phyloP scores from a whole-genome alignment of 139 green algal genomes.

The Edaphochlamys debaryana region DNA sequence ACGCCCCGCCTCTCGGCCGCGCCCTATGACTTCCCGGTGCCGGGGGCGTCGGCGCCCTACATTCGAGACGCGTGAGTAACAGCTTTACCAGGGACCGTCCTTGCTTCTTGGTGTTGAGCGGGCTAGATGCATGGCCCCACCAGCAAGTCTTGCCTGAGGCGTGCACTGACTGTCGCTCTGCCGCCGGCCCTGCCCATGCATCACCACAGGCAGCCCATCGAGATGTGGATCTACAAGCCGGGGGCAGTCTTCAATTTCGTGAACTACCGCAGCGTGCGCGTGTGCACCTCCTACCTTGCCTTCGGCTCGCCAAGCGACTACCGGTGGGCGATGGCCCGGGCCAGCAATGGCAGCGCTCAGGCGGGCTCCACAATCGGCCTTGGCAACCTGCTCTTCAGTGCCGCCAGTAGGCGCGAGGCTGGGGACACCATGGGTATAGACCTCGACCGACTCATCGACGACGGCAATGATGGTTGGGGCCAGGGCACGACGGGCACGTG shows the following conservation, averaged over 20 bases:
- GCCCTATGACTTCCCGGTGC: neutral
- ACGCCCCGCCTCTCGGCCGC: neutral
- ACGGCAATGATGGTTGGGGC: too few species aligned
- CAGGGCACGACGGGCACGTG: conserved; percentile 7
- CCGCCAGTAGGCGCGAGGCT: neutral
- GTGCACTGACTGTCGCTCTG: too few species aligned
- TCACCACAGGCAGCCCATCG: neutral
- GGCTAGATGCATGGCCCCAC: too few species aligned
- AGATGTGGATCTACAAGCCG: neutral
- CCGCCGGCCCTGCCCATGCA: too few species aligned
- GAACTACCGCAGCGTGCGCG: conserved; percentile 14
- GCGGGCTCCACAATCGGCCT: neutral
- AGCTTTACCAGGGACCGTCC: too few species aligned
- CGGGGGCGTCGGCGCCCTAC: neutral
- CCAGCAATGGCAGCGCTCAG: neutral
- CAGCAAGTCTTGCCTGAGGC: too few species aligned
- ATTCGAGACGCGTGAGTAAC: neutral
- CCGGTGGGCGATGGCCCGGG: neutral
- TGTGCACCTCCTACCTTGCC: conserved; percentile 7
- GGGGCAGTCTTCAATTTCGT: neutral
- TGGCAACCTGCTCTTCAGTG: neutral
- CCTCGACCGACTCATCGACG: too few species aligned
- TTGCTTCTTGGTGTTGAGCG: too few species aligned
- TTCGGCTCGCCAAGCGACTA: neutral
- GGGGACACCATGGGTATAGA: too few species aligned